Percentiles rank a stretch among this genome's conserved stretches.
Evolutionary conservation across 495 filamentous ascomycete genomes (phyloP).

Genomic region (Aspergillus bridgeri): DNA sequence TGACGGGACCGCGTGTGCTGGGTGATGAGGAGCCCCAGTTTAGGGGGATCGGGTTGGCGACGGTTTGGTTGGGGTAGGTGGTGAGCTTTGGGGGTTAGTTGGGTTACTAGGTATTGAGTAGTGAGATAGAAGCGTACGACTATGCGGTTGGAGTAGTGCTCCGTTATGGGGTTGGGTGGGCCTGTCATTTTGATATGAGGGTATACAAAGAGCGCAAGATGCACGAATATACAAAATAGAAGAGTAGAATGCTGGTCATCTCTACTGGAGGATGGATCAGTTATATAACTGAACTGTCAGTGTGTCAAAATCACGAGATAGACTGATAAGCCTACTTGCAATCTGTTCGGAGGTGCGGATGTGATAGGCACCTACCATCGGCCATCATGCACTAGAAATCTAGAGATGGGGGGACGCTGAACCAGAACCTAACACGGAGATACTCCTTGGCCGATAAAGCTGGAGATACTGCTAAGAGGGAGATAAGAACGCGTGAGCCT

Average conservation of each 20-base stretch:
- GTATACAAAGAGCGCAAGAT: background rate
- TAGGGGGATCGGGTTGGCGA: slow-evolving; percentile 78
- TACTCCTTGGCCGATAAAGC: background rate
- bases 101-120: background rate
- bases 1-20: slow-evolving; percentile 67
- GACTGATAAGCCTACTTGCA: background rate
- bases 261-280: background rate
- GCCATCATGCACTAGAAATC: background rate
- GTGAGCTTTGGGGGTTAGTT: slow-evolving; percentile 42
- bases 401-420: background rate
- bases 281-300: background rate
- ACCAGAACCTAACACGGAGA: background rate
- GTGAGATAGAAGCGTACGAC: slow-evolving; percentile 7
- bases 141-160: slow-evolving; percentile 9
- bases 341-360: background rate
- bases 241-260: background rate
- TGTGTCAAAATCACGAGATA: background rate
- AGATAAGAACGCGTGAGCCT: background rate
- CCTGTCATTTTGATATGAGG: background rate
- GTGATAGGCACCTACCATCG: background rate
- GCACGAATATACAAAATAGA: background rate
- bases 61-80: slow-evolving; percentile 82
- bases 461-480: too few species aligned
- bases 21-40: slow-evolving; percentile 74
- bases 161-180: background rate